phyloP scores from a whole-genome alignment of 139 green algal genomes.

The Coccomyxa sp. region DNA sequence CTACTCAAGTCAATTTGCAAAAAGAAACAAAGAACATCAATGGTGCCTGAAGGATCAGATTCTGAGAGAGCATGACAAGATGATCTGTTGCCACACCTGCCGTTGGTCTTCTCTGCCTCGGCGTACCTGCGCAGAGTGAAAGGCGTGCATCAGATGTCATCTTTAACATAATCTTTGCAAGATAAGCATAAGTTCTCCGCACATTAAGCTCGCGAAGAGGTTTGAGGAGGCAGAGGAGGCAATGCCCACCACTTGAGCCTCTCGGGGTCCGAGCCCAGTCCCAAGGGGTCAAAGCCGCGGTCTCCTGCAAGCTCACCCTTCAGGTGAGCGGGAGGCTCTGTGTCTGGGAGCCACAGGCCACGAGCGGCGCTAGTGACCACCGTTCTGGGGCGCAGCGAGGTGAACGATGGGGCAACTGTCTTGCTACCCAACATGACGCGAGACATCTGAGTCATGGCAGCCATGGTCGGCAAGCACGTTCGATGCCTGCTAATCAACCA shows the following conservation, averaged over 20 bases:
- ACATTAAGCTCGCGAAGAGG: not conserved
- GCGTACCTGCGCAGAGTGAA: conserved; percentile 25
- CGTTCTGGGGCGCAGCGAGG: too few species aligned
- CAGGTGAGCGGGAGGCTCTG: conserved; percentile 17
- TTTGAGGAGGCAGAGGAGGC: not conserved
- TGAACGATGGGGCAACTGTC: not conserved
- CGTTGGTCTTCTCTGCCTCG: conserved; percentile 86
- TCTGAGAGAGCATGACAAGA: too few species aligned
- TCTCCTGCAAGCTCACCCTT: conserved; percentile 27
- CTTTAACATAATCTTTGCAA: not conserved
- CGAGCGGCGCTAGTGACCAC: not conserved
- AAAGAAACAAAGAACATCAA: too few species aligned
- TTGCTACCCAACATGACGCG: not conserved
- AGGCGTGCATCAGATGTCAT: not conserved
- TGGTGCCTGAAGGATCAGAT: too few species aligned
- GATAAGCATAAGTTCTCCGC: not conserved
- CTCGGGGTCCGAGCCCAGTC: conserved; percentile 18
- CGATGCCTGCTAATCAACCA: too few species aligned
- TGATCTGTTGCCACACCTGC: not conserved
- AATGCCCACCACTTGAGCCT: conserved; percentile 11
- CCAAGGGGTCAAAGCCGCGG: conserved; percentile 35
- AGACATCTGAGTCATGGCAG: not conserved
- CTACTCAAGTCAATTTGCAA: too few species aligned
- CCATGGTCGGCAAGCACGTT: not conserved
- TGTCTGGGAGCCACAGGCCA: conserved; percentile 23